Evolutionary conservation across 2,329 filamentous ascomycete species (phyloP).

Genomic region (Fusarium clavum): DNA sequence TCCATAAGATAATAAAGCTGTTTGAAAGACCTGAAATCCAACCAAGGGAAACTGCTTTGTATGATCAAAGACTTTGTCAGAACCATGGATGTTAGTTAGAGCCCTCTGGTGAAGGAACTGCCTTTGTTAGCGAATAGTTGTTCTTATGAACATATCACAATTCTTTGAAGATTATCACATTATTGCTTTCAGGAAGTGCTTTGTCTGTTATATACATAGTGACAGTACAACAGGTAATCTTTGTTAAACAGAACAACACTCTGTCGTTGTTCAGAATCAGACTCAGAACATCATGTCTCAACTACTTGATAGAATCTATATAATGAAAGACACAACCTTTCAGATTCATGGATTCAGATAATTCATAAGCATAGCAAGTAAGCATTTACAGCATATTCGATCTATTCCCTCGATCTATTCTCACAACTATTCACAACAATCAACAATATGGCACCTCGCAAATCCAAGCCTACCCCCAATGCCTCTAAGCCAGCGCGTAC

Average conservation of each 20-base stretch:
- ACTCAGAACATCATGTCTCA: neutral
- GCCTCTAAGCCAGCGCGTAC: slow-evolving; percentile 20
- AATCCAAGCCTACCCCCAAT: neutral
- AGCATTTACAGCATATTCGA: neutral
- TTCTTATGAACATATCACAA: neutral
- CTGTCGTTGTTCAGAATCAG: neutral
- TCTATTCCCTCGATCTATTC: neutral
- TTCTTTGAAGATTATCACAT: neutral
- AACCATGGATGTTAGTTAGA: neutral
- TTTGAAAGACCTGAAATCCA: neutral
- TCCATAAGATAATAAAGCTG: neutral
- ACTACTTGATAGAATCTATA: neutral
- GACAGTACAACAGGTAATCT: neutral
- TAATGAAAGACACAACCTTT: neutral
- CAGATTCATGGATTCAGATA: neutral
- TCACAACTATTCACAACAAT: slow-evolving; percentile 6
- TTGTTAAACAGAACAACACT: slow-evolving; percentile 1
- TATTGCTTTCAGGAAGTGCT: neutral
- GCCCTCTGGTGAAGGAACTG: neutral
- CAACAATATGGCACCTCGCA: slow-evolving; percentile 14
- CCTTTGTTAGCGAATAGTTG: slow-evolving; percentile 1
- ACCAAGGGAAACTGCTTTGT: neutral
- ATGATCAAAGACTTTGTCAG: neutral
- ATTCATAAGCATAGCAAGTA: slow-evolving; percentile 2
- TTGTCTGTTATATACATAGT: neutral